phyloP scores from a whole-genome alignment of 805 yeast species.

The Yarrowia bubula region DNA sequence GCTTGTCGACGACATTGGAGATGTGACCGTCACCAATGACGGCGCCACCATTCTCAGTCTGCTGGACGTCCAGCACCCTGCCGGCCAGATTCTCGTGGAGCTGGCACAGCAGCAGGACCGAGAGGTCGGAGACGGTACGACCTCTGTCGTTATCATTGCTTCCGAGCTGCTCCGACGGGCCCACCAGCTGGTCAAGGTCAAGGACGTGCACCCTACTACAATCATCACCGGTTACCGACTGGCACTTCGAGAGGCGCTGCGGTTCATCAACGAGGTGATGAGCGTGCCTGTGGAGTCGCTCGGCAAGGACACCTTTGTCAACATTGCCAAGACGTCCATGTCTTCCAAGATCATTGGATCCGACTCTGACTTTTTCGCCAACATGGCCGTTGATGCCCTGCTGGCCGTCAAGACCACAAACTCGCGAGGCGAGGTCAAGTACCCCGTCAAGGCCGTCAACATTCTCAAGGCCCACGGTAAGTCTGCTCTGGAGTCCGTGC shows the following conservation, averaged over 20 bases:
- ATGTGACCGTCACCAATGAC: slow-evolving; percentile 96
- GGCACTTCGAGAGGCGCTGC: slow-evolving; percentile 86
- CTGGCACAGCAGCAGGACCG: slow-evolving; percentile 98
- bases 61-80: slow-evolving; percentile 97
- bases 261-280: slow-evolving; percentile 80
- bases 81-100: slow-evolving; percentile 94
- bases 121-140: slow-evolving; percentile 98
- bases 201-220: slow-evolving; percentile 90
- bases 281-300: slow-evolving; percentile 75
- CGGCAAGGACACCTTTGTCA: slow-evolving; percentile 78
- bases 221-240: slow-evolving; percentile 94
- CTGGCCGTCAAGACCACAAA: slow-evolving; percentile 90
- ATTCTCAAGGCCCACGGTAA: slow-evolving; percentile 96
- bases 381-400: slow-evolving; percentile 93
- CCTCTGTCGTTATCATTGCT: slow-evolving; percentile 95
- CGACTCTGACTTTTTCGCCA: slow-evolving; percentile 84
- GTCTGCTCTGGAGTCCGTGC: slow-evolving; percentile 78
- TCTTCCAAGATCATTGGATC: slow-evolving; percentile 93
- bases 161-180: slow-evolving; percentile 90
- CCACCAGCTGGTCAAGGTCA: slow-evolving; percentile 86
- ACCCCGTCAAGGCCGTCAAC: slow-evolving; percentile 97
- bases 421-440: slow-evolving; percentile 79
- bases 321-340: slow-evolving; percentile 96
- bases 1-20: slow-evolving; percentile 98
- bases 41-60: slow-evolving; percentile 94